Percentiles rank a stretch among this genome's conserved stretches.
phyloP scores from a whole-genome alignment of 441 rosid species.

The Euphorbia neoarborescens region DNA sequence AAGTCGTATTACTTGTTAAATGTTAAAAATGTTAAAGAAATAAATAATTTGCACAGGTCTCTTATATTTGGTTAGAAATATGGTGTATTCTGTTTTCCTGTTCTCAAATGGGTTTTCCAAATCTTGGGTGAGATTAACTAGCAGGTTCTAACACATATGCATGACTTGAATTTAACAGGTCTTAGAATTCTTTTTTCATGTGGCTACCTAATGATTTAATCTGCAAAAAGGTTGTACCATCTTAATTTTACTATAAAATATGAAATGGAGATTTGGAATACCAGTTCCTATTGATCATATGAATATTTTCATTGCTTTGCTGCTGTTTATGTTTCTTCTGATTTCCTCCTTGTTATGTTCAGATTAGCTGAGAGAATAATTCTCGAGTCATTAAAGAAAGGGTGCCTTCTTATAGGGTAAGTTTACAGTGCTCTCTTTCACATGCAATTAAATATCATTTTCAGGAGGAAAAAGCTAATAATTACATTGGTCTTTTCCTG shows the following conservation, averaged over 20 bases:
- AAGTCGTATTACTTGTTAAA: not conserved
- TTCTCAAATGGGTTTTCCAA: not conserved
- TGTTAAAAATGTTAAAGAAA: not conserved
- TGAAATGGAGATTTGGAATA: not conserved
- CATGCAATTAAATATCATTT: conserved; percentile 15
- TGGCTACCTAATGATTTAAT: not conserved
- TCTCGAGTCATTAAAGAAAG: conserved; percentile 65
- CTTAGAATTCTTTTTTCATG: not conserved
- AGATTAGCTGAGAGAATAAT: conserved; percentile 81
- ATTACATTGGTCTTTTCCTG: conserved; percentile 15
- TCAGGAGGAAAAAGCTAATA: conserved; percentile 14
- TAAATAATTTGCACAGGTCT: not conserved
- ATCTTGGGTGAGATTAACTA: not conserved
- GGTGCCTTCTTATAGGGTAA: conserved; percentile 64
- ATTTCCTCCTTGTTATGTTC: conserved; percentile 21
- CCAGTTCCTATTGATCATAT: not conserved
- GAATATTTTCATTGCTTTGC: conserved; percentile 11
- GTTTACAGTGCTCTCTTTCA: conserved; percentile 15
- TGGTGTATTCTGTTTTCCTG: not conserved
- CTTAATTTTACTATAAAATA: conserved; percentile 3
- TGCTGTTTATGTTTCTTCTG: conserved; percentile 10
- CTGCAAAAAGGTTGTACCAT: not conserved
- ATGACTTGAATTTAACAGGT: not conserved
- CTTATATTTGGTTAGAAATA: not conserved
- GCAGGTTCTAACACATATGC: conserved; percentile 1